phyloP scores from a whole-genome alignment of 1,284 basidiomycete genomes.

The Chondrostereum purpureum region DNA sequence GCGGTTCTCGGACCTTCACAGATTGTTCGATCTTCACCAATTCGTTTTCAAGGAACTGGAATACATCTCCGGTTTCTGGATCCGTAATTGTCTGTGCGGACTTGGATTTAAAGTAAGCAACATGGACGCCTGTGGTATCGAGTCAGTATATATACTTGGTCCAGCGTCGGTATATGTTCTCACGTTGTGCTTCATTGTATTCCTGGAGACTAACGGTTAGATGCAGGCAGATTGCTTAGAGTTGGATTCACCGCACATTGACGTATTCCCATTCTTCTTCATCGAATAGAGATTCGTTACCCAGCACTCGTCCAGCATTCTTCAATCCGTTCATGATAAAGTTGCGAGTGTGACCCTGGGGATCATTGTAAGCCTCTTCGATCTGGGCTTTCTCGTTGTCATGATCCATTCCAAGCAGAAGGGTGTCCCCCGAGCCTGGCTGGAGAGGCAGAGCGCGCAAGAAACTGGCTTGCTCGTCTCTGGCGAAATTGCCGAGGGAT shows the following conservation, averaged over 20 bases:
- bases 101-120: slow-evolving; percentile 80
- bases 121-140: slow-evolving; percentile 68
- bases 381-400: slow-evolving; percentile 64
- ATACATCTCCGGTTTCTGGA: slow-evolving; percentile 34
- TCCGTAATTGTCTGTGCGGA: slow-evolving; percentile 54
- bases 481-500: slow-evolving; percentile 88
- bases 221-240: background rate
- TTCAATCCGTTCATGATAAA: slow-evolving; percentile 93
- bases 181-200: slow-evolving; percentile 70
- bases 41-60: slow-evolving; percentile 64
- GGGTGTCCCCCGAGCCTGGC: slow-evolving; percentile 62
- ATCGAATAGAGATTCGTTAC: slow-evolving; percentile 56
- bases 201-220: slow-evolving; percentile 28
- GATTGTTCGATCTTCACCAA: slow-evolving; percentile 85
- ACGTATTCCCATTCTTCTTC: slow-evolving; percentile 80
- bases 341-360: slow-evolving; percentile 65
- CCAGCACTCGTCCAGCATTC: slow-evolving; percentile 53
- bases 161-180: no score
- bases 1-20: slow-evolving; percentile 57
- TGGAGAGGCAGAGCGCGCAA: slow-evolving; percentile 76
- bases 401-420: slow-evolving; percentile 83
- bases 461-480: slow-evolving; percentile 69
- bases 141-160: no score
- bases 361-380: slow-evolving; percentile 81
- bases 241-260: slow-evolving; percentile 22